Evolutionary conservation across 129 eudicot species (phyloP).

Genomic region (Chrysanthemum lavandulifolium): DNA sequence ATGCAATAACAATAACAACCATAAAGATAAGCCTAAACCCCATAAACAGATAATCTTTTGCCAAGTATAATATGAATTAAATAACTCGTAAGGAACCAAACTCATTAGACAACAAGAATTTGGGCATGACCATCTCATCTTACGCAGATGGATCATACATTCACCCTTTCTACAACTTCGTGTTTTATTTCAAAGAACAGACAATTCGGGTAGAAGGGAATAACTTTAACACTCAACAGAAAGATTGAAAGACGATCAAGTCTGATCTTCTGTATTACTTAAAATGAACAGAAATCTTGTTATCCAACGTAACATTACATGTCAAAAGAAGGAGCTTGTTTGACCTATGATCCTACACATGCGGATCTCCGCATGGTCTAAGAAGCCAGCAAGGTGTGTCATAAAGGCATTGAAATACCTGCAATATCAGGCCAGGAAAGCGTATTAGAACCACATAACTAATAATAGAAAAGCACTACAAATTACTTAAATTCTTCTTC

Average conservation of each 20-base stretch:
- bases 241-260: conserved; percentile 19
- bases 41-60: neutral
- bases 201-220: conserved; percentile 5
- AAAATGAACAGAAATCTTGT: conserved; percentile 15
- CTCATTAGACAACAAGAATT: neutral
- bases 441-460: neutral
- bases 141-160: too few species aligned
- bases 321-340: conserved; percentile 27
- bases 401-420: conserved; percentile 67
- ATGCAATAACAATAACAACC: too few species aligned
- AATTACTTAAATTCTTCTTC: neutral
- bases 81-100: neutral
- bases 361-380: conserved; percentile 6
- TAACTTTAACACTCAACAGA: neutral
- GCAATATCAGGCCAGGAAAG: conserved; percentile 24
- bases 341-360: conserved; percentile 22
- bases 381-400: conserved; percentile 19
- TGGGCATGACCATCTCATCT: neutral
- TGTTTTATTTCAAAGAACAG: conserved; percentile 25
- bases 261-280: conserved; percentile 16
- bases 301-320: conserved; percentile 28
- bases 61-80: neutral
- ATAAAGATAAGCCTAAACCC: neutral
- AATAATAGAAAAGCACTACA: neutral
- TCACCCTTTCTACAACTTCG: conserved; percentile 20